Evolutionary conservation across 2,329 filamentous ascomycete genomes (phyloP).

Genomic region (Fusarium neocosmosporiellum): DNA sequence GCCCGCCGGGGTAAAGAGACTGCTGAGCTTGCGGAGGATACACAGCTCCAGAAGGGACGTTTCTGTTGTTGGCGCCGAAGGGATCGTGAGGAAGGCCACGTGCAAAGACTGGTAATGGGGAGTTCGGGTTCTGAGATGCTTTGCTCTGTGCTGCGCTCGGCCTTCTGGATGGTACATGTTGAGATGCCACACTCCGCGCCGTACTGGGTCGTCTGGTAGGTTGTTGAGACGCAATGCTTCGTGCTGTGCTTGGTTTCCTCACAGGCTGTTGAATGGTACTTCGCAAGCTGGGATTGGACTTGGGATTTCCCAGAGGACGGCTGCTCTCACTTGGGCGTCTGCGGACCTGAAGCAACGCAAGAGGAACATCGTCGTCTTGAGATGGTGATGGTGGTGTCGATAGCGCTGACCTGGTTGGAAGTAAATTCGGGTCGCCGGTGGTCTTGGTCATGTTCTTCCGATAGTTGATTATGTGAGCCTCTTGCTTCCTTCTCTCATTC

Average conservation of each 20-base stretch:
- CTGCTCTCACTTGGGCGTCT: not conserved
- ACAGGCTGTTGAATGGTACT: slow-evolving; percentile 9
- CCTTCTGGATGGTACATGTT: not conserved
- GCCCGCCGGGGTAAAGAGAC: slow-evolving; percentile 21
- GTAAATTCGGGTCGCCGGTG: slow-evolving; percentile 9
- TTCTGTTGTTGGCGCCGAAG: slow-evolving; percentile 9
- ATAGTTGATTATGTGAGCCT: slow-evolving; percentile 30
- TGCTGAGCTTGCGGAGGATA: not conserved
- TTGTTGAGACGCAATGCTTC: slow-evolving; percentile 6
- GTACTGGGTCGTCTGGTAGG: slow-evolving; percentile 31
- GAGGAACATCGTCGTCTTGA: slow-evolving; percentile 29
- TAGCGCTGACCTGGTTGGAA: not conserved
- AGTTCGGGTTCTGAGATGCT: not conserved
- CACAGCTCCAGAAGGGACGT: not conserved
- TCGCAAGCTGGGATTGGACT: slow-evolving; percentile 30
- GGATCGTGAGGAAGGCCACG: slow-evolving; percentile 30
- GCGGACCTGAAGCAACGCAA: slow-evolving; percentile 24
- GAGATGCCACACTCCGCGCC: slow-evolving; percentile 3
- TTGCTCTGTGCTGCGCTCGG: not conserved
- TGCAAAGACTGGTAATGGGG: slow-evolving; percentile 27
- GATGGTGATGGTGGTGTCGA: slow-evolving; percentile 1
- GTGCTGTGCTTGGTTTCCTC: not conserved
- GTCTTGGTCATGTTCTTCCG: slow-evolving; percentile 37
- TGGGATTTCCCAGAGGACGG: slow-evolving; percentile 8
- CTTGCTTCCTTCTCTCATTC: slow-evolving; percentile 22